A percentile compares a stretch with the other conserved stretches of the same genome.
Evolutionary conservation across 345 rosid species (phyloP).

Genomic region (Theobroma cacao): DNA sequence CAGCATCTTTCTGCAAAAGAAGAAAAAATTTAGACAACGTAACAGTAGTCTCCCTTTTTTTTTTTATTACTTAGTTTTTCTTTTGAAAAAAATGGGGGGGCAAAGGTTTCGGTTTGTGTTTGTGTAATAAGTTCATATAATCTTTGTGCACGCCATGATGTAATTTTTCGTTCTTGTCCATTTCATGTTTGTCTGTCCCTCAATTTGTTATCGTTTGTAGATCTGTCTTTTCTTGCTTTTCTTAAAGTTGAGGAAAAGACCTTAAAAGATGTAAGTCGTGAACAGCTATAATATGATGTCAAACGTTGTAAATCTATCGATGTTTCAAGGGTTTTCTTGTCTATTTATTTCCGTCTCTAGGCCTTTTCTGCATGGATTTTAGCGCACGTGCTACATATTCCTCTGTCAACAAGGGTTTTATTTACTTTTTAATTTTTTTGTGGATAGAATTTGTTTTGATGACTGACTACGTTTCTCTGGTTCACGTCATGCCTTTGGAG

Average conservation of each 20-base stretch:
- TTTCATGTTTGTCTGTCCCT: constrained; percentile 5
- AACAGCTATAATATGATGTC: background rate
- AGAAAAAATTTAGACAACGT: background rate
- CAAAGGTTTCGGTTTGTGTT: background rate
- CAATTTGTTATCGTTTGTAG: background rate
- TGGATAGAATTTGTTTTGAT: background rate
- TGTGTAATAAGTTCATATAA: constrained; percentile 28
- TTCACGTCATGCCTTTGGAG: constrained; percentile 24
- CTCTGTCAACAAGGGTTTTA: background rate
- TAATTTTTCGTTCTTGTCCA: constrained; percentile 11
- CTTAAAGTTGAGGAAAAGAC: constrained; percentile 19
- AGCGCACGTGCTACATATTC: constrained; percentile 35
- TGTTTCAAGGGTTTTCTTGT: background rate
- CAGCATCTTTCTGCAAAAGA: background rate
- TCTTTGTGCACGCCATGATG: constrained; percentile 20
- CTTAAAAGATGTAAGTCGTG: background rate
- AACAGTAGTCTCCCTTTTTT: constrained; percentile 8
- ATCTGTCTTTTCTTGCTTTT: constrained; percentile 14
- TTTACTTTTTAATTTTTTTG: background rate
- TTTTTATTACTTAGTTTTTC: background rate
- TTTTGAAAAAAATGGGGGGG: constrained; percentile 1
- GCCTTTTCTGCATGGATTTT: constrained; percentile 35
- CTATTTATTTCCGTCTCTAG: background rate
- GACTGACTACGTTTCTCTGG: background rate
- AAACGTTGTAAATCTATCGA: constrained; percentile 11